A percentile compares a stretch with the other conserved stretches of the same genome.
Conservation (phyloP, 345 rosid species). For the Rhizophora mangle region DNA sequence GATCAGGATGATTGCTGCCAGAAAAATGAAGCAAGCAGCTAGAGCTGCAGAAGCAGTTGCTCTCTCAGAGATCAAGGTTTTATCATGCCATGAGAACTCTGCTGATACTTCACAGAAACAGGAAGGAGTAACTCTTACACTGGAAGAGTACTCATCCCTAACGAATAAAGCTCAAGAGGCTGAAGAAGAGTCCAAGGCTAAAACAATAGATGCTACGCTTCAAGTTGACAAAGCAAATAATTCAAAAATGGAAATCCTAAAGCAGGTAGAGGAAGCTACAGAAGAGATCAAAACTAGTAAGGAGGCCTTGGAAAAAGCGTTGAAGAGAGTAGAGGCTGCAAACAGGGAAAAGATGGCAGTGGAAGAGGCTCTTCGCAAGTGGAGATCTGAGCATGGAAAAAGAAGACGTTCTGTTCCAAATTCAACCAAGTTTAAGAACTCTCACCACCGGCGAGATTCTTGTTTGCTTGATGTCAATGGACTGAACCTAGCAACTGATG, state of each 20-base stretch:
- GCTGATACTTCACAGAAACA: constrained; percentile 18
- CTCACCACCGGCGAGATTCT: constrained; percentile 46
- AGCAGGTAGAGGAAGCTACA: constrained; percentile 54
- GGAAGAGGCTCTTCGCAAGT: constrained; percentile 68
- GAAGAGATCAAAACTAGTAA: constrained; percentile 58
- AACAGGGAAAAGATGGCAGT: constrained; percentile 53
- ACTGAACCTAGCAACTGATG: constrained; percentile 41
- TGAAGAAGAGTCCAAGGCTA: constrained; percentile 49
- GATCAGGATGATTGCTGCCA: constrained; percentile 70
- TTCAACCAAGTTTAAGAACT: constrained; percentile 68
- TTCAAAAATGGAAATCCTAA: constrained; percentile 47
- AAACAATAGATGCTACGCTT: constrained; percentile 52
- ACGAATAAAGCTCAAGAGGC: constrained; percentile 53
- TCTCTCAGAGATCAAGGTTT: constrained; percentile 66
- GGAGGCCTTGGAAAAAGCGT: constrained; percentile 63
- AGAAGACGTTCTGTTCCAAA: constrained; percentile 52
- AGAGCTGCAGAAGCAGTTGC: constrained; percentile 87
- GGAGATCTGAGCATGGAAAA: constrained; percentile 55
- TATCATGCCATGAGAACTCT: constrained; percentile 33
- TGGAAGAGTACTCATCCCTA: constrained; percentile 60
- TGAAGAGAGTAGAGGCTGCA: constrained; percentile 59
- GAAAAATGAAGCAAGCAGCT: constrained; percentile 88
- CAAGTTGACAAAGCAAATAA: constrained; percentile 61
- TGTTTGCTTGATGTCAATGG: constrained; percentile 58
- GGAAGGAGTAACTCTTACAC: constrained; percentile 53